phyloP scores from a whole-genome alignment of 164 flowering plant species.

The Nymphaea colorata region DNA sequence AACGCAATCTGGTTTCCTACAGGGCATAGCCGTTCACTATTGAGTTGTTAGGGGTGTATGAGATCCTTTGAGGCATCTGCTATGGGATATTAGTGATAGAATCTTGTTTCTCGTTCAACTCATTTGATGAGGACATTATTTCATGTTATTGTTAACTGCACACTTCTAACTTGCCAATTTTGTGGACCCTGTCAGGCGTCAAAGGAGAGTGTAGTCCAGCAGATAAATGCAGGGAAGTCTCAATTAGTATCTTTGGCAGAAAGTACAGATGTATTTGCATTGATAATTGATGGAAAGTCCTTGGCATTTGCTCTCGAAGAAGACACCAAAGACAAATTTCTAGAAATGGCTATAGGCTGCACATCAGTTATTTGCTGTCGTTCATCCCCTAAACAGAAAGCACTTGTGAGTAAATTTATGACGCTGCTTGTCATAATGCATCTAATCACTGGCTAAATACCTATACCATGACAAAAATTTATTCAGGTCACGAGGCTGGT shows the following conservation, averaged over 20 bases:
- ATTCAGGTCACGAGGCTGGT: slow-evolving; percentile 82
- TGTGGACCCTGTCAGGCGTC: slow-evolving; percentile 37
- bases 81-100: no score
- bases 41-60: no score
- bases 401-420: slow-evolving; percentile 43
- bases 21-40: no score
- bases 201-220: slow-evolving; percentile 46
- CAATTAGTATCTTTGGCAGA: slow-evolving; percentile 30
- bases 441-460: no score
- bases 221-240: slow-evolving; percentile 44
- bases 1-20: no score
- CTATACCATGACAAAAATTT: background rate
- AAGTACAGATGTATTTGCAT: slow-evolving; percentile 55
- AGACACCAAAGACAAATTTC: slow-evolving; percentile 40
- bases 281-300: slow-evolving; percentile 95
- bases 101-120: no score
- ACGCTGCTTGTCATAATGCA: background rate
- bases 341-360: slow-evolving; percentile 67
- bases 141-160: no score
- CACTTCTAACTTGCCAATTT: no score
- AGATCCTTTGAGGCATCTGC: no score
- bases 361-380: slow-evolving; percentile 98
- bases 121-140: no score
- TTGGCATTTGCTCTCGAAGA: slow-evolving; percentile 79
- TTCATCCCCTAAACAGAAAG: slow-evolving; percentile 97